Base-by-base conservation (phyloP, 352 stramenopile genomes). In the Phytophthora rubi region DNA sequence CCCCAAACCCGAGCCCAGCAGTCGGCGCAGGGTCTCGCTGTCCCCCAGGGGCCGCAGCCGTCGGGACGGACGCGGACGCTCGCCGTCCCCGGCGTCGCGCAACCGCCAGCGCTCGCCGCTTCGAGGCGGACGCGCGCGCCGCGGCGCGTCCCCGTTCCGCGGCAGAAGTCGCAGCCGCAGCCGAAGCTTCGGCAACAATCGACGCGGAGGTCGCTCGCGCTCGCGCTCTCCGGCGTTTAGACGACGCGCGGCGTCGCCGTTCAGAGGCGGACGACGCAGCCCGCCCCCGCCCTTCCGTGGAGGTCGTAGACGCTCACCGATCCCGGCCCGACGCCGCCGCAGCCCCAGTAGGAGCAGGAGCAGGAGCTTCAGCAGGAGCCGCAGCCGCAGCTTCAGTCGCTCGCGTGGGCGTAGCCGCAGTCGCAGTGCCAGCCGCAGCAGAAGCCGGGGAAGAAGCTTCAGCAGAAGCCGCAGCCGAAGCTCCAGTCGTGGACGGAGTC, bases 141-240 rank as follows among this genome's bases (percentile, higher is more conserved):
- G 83, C 6, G 61, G 16, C 0, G 61, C 63, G 0, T 92, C 86
- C 9, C 79, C 81, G 4, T 89, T 86, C 52, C 81, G 89, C 18
- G 82, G 80, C 0, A 66, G 79, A 1, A 86, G 76, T 48, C 75
- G 72, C 47, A 88, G 83, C 68, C 79, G 70, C 3, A 79, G 75
- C 16, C 72, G 53, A 18, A 80, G 77, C 21, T 73, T 73, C 15
- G 62, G 53, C 8, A 70, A 65, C n/a, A 75, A 70, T 5, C 64
- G 63, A 18, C 76, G 79, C 1, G 53, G 58, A 30, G 15, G 53
- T 0, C 56, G 76, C 1, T 78, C 78, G 6, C 68, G 79, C 23
- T 84, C 69, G 18, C 73, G 76, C 10, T 89, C 81, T 16, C 78
- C 82, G 1, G 63, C 23, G 2, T 80, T 79, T 37, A 76, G 81